Base-by-base conservation (phyloP, 2,329 filamentous ascomycete species). In the Fusarium sp. region DNA sequence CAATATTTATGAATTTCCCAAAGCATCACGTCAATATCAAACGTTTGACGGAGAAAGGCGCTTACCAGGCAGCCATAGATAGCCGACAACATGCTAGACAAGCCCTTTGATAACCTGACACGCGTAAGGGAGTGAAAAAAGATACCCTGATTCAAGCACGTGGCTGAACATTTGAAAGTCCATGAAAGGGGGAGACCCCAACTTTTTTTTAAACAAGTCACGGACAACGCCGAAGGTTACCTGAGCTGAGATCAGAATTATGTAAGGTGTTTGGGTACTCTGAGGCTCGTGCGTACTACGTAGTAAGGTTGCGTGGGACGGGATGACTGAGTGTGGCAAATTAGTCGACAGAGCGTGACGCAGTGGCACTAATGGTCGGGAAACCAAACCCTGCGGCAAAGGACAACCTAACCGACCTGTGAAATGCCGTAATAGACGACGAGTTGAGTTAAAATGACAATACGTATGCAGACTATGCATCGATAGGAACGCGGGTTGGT, bases 221-320 rank as follows among this genome's bases (percentile, higher is more conserved):
- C 55, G 66, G 66, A 68, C 66, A 69, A 68, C 65, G 66, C 66
- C 66, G 66, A 68, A 61, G 49, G 37, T 49, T 66, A 66, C 50
- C 31, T 42, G 59, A 54, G 47, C 58, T 61, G 55, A 53, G 55
- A 58, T 66, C 66, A 66, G 50, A 68, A 68, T 69, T 69, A 69
- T 68, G 60, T 66, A 68, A 69, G 57, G 52, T 47, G 40, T 31
- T 21, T 42, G 47, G 35, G 25, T 36, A 42, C 25, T 20, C n/a
- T 42, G 47, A 42, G 47, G 43, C 52, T 59, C 39, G 35, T 45
- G 58, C 39, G 53, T n/a, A n/a, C n/a, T n/a, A n/a, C n/a, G n/a
- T n/a, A n/a, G n/a, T 25, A 25, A 25, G 25, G 25, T 25, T 25
- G 25, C 3, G 25, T 23, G 45, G 48, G 42, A 59, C 51, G 27